Evolutionary conservation across 768 basidiomycete species (phyloP).

Genomic region (Suillus paluster): DNA sequence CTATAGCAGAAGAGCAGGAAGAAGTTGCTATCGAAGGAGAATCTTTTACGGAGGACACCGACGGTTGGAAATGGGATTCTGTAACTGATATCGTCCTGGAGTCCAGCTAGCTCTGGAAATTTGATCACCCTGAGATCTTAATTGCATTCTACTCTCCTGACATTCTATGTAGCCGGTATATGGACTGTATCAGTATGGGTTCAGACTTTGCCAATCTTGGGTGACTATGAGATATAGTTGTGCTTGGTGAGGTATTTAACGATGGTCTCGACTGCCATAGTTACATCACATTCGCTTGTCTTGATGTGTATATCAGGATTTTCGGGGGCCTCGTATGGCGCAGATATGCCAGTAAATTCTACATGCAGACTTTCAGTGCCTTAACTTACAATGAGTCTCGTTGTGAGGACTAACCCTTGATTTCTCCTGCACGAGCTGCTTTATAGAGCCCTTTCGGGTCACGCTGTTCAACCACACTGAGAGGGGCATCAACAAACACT

Average conservation of each 20-base stretch:
- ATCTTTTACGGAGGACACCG: slow-evolving; percentile 13
- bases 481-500: slow-evolving; percentile 93
- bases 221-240: slow-evolving; percentile 51
- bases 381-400: neutral
- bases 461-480: slow-evolving; percentile 84
- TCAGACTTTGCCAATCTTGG: slow-evolving; percentile 9
- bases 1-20: slow-evolving; percentile 71
- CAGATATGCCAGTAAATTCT: slow-evolving; percentile 99
- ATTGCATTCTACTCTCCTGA: slow-evolving; percentile 10
- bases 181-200: slow-evolving; percentile 14
- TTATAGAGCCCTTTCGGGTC: slow-evolving; percentile 99
- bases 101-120: slow-evolving; percentile 3
- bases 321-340: slow-evolving; percentile 91
- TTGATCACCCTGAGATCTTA: neutral
- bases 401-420: slow-evolving; percentile 68
- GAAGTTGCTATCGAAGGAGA: slow-evolving; percentile 35
- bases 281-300: slow-evolving; percentile 80
- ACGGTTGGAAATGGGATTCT: slow-evolving; percentile 15
- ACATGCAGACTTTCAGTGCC: slow-evolving; percentile 15
- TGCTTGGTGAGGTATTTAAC: slow-evolving; percentile 76
- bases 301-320: slow-evolving; percentile 90
- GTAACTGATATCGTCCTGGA: slow-evolving; percentile 21
- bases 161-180: slow-evolving; percentile 16
- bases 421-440: slow-evolving; percentile 93
- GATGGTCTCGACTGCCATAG: slow-evolving; percentile 78